phyloP scores from a whole-genome alignment of 768 basidiomycete species.

The Daedalea quercina region DNA sequence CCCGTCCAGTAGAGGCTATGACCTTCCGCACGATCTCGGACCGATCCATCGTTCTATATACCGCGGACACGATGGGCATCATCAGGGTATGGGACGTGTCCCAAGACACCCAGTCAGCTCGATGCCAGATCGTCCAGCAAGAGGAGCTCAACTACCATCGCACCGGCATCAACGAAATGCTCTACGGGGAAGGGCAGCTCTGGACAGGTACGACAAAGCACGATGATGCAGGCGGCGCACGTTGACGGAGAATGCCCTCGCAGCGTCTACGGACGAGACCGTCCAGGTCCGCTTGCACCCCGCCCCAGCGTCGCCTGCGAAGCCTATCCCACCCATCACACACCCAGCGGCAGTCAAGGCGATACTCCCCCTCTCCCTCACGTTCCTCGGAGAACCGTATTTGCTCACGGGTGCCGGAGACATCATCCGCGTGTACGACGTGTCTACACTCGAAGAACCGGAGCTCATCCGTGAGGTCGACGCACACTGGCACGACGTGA shows the following conservation, averaged over 20 bases:
- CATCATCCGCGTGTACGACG: constrained; percentile 72
- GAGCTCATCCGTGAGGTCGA: constrained; percentile 71
- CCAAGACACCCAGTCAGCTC: constrained; percentile 34
- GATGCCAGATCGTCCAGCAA: constrained; percentile 45
- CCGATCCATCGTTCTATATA: constrained; percentile 54
- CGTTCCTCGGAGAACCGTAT: constrained; percentile 64
- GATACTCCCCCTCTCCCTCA: constrained; percentile 60
- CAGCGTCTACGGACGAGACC: constrained; percentile 88
- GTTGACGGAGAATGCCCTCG: not conserved
- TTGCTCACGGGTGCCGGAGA: constrained; percentile 83
- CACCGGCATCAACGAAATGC: constrained; percentile 74
- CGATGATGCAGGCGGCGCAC: not conserved
- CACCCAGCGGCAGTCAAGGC: constrained; percentile 66
- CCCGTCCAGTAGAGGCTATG: constrained; percentile 80
- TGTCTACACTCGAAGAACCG: constrained; percentile 59
- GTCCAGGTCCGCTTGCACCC: constrained; percentile 47
- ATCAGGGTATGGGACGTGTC: constrained; percentile 75
- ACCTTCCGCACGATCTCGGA: constrained; percentile 45
- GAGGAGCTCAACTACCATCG: constrained; percentile 68
- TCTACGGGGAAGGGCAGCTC: constrained; percentile 59
- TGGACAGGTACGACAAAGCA: constrained; percentile 75
- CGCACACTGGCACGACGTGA: constrained; percentile 89
- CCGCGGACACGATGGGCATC: constrained; percentile 89
- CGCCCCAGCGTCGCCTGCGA: constrained; percentile 6
- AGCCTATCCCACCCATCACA: constrained; percentile 42